These are phyloP conservation scores for Haberlea rhodopensis DNA, from an alignment of 257 asterid genomes.

Conservation along the genomic window DNA sequence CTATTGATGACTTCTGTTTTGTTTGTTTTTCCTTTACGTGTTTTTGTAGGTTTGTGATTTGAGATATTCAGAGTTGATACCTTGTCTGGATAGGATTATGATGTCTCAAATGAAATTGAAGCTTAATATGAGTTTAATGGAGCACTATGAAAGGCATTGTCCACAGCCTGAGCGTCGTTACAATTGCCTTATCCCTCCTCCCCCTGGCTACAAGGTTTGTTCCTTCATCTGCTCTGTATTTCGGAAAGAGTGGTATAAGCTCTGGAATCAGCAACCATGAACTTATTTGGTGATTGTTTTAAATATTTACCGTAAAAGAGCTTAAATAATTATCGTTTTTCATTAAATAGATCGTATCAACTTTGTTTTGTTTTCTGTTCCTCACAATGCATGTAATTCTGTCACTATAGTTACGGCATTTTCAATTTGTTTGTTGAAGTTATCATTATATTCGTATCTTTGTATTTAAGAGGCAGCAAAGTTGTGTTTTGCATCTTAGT, in stretches of 20 bases:
- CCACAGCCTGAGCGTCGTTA: slow-evolving; percentile 77
- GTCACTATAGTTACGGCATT: not conserved
- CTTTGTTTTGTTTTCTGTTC: not conserved
- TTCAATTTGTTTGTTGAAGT: too few species aligned
- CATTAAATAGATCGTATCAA: not conserved
- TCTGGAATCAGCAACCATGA: not conserved
- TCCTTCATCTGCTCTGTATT: slow-evolving; percentile 1
- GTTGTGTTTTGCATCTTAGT: too few species aligned
- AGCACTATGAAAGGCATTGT: slow-evolving; percentile 96
- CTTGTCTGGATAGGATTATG: slow-evolving; percentile 77
- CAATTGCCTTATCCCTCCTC: slow-evolving; percentile 93
- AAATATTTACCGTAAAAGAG: not conserved
- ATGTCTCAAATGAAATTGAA: slow-evolving; percentile 64
- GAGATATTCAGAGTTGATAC: slow-evolving; percentile 80
- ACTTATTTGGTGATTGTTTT: not conserved
- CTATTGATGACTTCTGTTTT: not conserved
- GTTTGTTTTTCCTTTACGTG: slow-evolving; percentile 2
- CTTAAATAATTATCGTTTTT: slow-evolving; percentile 1
- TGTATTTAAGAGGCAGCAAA: too few species aligned
- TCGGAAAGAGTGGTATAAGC: not conserved
- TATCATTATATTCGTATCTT: too few species aligned
- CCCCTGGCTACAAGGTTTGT: slow-evolving; percentile 85
- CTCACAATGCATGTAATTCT: not conserved
- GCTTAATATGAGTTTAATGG: slow-evolving; percentile 79
- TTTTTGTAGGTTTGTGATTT: slow-evolving; percentile 70